Evolutionary conservation across 1,139 yeast genomes (phyloP).

Genomic region (Saccharomyces pastorianus): DNA sequence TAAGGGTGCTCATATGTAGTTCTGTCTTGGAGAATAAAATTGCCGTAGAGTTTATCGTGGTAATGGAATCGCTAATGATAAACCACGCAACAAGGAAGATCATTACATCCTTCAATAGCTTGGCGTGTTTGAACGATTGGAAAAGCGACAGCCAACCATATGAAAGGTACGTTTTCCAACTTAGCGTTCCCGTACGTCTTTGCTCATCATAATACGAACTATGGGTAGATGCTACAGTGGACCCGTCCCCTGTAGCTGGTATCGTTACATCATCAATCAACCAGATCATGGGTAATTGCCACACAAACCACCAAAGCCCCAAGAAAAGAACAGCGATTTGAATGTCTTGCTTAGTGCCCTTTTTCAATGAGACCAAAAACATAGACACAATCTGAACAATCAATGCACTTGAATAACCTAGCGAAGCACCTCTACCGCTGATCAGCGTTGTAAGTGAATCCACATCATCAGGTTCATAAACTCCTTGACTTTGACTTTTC

Average conservation of each 20-base stretch:
- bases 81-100: conserved; percentile 62
- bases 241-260: neutral
- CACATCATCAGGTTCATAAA: conserved; percentile 2
- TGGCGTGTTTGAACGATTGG: conserved; percentile 47
- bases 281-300: conserved; percentile 49
- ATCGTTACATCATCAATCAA: conserved; percentile 34
- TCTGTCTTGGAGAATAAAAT: conserved; percentile 61
- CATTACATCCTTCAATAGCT: conserved; percentile 49
- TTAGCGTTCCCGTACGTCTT: no score
- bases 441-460: conserved; percentile 40
- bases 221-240: neutral
- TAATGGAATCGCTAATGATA: conserved; percentile 59
- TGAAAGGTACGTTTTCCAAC: conserved; percentile 28
- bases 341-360: conserved; percentile 38
- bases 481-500: conserved; percentile 9
- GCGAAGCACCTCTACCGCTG: conserved; percentile 59
- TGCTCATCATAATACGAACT: neutral
- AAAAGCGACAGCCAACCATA: conserved; percentile 55
- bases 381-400: conserved; percentile 52
- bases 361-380: conserved; percentile 39
- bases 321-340: conserved; percentile 50
- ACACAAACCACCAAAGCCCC: conserved; percentile 64
- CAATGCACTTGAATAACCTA: conserved; percentile 58
- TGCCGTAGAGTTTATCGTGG: conserved; percentile 69
- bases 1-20: conserved; percentile 54